These are phyloP conservation scores for Mortierella sp. DNA, from an alignment of 371 early-diverging fungal genomes.

Conservation along the genomic window DNA sequence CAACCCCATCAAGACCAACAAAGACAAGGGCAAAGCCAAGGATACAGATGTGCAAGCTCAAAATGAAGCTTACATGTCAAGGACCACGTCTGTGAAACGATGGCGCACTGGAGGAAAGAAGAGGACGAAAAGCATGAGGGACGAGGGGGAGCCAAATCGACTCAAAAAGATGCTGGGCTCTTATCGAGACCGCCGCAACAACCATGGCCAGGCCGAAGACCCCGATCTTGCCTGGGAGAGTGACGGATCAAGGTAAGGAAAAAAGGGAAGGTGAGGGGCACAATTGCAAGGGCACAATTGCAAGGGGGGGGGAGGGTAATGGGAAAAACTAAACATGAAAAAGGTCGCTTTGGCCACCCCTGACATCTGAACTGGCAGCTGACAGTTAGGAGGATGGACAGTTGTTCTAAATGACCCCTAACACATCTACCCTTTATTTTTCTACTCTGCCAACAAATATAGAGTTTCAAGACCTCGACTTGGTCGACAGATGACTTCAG, in stretches of 20 bases:
- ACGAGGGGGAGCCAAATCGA: slow-evolving; percentile 46
- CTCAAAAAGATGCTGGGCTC: slow-evolving; percentile 34
- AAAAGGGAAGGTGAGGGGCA: neutral
- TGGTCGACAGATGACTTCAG: slow-evolving; percentile 40
- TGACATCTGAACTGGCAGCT: slow-evolving; percentile 5
- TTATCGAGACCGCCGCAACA: slow-evolving; percentile 6
- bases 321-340: neutral
- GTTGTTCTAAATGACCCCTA: no score
- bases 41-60: slow-evolving; percentile 21
- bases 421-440: neutral
- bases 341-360: slow-evolving; percentile 8
- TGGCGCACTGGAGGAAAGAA: slow-evolving; percentile 17
- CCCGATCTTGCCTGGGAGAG: slow-evolving; percentile 41
- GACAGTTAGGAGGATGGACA: neutral
- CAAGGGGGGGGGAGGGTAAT: neutral
- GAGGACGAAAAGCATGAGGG: slow-evolving; percentile 40
- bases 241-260: slow-evolving; percentile 30
- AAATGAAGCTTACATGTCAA: neutral
- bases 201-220: slow-evolving; percentile 25
- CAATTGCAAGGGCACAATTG: neutral
- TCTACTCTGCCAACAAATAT: neutral
- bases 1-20: slow-evolving; percentile 3
- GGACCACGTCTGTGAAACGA: neutral
- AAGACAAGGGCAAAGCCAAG: slow-evolving; percentile 18
- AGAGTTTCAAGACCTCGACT: neutral